Conservation (phyloP, 257 asterid species). For the Primulina tabacum region DNA sequence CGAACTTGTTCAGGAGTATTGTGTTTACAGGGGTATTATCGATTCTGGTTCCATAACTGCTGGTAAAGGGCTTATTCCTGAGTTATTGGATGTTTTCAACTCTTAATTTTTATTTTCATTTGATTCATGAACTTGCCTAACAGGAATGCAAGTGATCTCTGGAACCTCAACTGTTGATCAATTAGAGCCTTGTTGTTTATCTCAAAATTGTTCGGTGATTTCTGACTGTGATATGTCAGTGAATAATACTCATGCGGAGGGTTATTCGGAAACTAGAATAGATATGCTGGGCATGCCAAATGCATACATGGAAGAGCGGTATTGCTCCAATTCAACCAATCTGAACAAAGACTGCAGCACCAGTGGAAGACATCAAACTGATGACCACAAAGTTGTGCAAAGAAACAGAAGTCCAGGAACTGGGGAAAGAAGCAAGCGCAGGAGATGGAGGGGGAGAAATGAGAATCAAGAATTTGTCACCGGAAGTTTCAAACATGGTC, state of each 20-base stretch:
- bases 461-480: conserved; percentile 42
- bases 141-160: conserved; percentile 39
- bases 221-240: conserved; percentile 54
- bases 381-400: conserved; percentile 44
- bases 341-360: conserved; percentile 73
- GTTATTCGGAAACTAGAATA: conserved; percentile 41
- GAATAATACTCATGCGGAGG: conserved; percentile 39
- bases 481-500: conserved; percentile 50
- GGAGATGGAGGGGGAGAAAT: conserved; percentile 89
- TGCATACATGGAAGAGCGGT: conserved; percentile 61
- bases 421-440: conserved; percentile 83
- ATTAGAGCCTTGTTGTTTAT: conserved; percentile 43
- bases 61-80: conserved; percentile 36
- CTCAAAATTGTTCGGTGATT: conserved; percentile 45
- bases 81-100: conserved; percentile 1
- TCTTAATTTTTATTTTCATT: conserved; percentile 13
- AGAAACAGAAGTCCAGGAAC: conserved; percentile 49
- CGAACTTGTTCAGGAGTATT: conserved; percentile 89
- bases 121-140: conserved; percentile 15
- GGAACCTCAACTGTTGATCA: conserved; percentile 38
- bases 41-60: conserved; percentile 40
- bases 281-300: conserved; percentile 38
- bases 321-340: conserved; percentile 51
- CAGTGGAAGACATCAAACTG: conserved; percentile 51
- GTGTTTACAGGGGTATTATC: conserved; percentile 87